phyloP scores from a whole-genome alignment of 495 filamentous ascomycete species.

The Penicillium goetzii region DNA sequence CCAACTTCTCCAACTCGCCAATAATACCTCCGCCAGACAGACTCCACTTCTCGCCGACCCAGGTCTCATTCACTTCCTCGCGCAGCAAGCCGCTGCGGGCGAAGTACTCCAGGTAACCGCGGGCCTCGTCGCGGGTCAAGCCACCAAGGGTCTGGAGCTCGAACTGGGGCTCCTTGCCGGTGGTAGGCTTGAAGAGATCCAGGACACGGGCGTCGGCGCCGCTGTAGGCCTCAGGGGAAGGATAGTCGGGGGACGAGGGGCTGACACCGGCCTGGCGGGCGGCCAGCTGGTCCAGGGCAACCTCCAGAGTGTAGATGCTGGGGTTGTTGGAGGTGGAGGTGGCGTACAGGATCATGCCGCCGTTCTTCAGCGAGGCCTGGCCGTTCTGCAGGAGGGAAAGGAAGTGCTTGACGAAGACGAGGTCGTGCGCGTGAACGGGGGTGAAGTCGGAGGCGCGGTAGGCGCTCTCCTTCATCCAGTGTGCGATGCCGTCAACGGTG shows the following conservation, averaged over 20 bases:
- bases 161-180: conserved; percentile 45
- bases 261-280: conserved; percentile 42
- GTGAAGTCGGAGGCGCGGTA: conserved; percentile 72
- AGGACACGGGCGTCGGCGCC: conserved; percentile 70
- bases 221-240: conserved; percentile 64
- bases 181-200: conserved; percentile 45
- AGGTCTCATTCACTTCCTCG: conserved; percentile 66
- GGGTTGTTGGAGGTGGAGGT: conserved; percentile 69
- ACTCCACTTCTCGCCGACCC: conserved; percentile 83
- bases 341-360: conserved; percentile 77
- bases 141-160: conserved; percentile 64
- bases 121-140: conserved; percentile 73
- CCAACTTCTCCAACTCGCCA: conserved; percentile 76
- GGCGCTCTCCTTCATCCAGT: conserved; percentile 75
- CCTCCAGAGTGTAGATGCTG: conserved; percentile 61
- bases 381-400: conserved; percentile 65
- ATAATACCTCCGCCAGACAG: conserved; percentile 79
- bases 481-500: conserved; percentile 73
- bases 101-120: conserved; percentile 89
- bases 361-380: conserved; percentile 63
- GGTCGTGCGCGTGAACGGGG: conserved; percentile 84
- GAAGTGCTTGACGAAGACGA: conserved; percentile 77
- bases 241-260: conserved; percentile 45
- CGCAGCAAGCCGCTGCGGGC: conserved; percentile 81
- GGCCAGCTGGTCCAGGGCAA: conserved; percentile 61